phyloP scores from a whole-genome alignment of 805 yeast genomes.

The Saccharomycopsis fibuligera region DNA sequence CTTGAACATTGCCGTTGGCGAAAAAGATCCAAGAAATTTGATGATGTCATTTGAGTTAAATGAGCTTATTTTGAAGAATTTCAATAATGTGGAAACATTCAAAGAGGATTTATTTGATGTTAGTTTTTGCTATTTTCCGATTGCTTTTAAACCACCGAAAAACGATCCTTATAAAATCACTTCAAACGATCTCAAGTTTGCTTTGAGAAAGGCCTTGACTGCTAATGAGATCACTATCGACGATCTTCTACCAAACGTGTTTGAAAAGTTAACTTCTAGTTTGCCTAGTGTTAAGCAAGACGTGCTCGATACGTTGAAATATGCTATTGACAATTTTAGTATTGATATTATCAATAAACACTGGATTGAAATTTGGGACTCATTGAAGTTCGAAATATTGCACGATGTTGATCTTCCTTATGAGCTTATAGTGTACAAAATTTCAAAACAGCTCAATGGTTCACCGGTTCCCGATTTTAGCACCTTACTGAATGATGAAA shows the following conservation, averaged over 20 bases:
- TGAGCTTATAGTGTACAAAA: conserved; percentile 23
- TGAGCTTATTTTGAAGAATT: conserved; percentile 35
- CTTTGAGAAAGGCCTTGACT: conserved; percentile 56
- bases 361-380: conserved; percentile 81
- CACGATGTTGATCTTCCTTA: conserved; percentile 43
- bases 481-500: conserved; percentile 10
- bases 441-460: background rate
- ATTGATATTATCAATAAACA: conserved; percentile 42
- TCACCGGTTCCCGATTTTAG: background rate
- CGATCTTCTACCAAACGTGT: conserved; percentile 68
- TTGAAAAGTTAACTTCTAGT: conserved; percentile 75
- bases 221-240: conserved; percentile 57
- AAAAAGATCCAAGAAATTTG: conserved; percentile 90
- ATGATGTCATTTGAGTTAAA: conserved; percentile 61
- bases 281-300: conserved; percentile 70
- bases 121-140: conserved; percentile 92
- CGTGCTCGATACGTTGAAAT: conserved; percentile 54
- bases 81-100: conserved; percentile 35
- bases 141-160: conserved; percentile 77
- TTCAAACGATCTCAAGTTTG: conserved; percentile 58
- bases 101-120: conserved; percentile 76
- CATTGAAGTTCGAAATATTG: conserved; percentile 81
- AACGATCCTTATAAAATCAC: conserved; percentile 85
- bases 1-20: conserved; percentile 70
- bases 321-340: conserved; percentile 50